Base-by-base conservation (phyloP, 2,329 filamentous ascomycete genomes). In the Fusarium sp. region DNA sequence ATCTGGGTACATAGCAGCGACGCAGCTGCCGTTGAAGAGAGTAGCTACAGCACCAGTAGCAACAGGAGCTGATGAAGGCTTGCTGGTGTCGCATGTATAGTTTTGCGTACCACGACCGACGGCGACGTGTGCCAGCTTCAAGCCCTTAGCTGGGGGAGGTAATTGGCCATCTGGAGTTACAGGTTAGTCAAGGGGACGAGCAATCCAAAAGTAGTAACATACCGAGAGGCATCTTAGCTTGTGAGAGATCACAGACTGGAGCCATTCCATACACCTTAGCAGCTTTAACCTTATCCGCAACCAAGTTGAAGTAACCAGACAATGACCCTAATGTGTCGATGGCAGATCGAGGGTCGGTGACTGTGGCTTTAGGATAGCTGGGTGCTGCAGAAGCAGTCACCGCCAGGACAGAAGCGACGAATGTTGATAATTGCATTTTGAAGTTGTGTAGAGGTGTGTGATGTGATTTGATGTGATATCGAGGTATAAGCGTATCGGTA, bases 61-160 rank as follows among this genome's bases (percentile, higher is more conserved):
- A 13, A 84, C 85, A 17, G 95, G 95, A 0, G 82, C 83, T 1
- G 89, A 87, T 6, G 87, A 87, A 3, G 88, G 78, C 74, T 92
- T 88, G 69, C 82, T 82, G 58, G 86, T 83, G 64, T 88, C 85
- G 85, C 95, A 98, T 55, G 93, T 97, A 85, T 98, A 98, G 87
- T 98, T 98, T 83, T 98, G 91, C 11, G 93, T 96, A 66, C 95
- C 95, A 46, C 93, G 91, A 76, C 95, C 95, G 69, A 98, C 85
- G 78, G 92, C 93, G 59, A 98, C 92, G 81, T 97, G 93, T 78
- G 89, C 87, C 54, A 97, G 85, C 6, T 78, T 83, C 33, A 93
- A 84, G 60, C 91, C 92, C 10, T 83, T 73, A 1, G 88, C 82
- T 17, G 90, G 89, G 11, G 85, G 70, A 17, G 92, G 90, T 10